Evolutionary conservation across 2,329 filamentous ascomycete genomes (phyloP), one percentile per base, ranked within the genome.

Genomic region (Calonectria pauciramosa): DNA sequence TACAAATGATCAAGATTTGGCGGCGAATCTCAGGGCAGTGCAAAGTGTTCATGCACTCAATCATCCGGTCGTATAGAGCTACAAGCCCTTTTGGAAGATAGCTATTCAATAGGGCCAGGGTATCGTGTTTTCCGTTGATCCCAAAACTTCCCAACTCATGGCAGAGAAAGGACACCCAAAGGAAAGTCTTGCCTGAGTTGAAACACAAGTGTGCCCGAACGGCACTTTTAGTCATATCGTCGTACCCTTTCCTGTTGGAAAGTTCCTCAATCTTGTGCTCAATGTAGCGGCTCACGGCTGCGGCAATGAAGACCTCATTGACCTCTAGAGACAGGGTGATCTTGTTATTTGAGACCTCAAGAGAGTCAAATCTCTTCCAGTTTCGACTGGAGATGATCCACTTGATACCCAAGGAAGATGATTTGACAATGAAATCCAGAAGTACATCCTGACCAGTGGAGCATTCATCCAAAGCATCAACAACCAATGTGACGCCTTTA

Each of bases 41-140:
- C 2, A 78, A 82, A 5, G 72, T n/a, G 9, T 59, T 18, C 11
- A 88, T 84, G 7, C 82, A 78, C 0, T 77, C 44, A 34, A 87
- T 79, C 85, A 88, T 88, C 14, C 80, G 79, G 1, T 74, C 6
- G 68, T 89, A 89, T 2, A 88, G 73, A 1, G 73, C 6, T 36
- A 85, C 63, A 0, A 88, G 82, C 0, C 84, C 84, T 1, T 79
- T 68, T 6, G 85, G 86, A 47, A 87, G 83, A 41, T 34, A 41
- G 8, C 36, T 3, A 13, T 75, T 52, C 8, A 85, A 28, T 3
- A 41, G 34, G 8, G n/a, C 34, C 4, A 71, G 64, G 1, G 80
- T 74, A n/a, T 82, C 68, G 34, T 60, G 56, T n/a, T 38, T 60
- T n/a, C 34, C 34, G 9, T n/a, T 20, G 34, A 60, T 41, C 10